These are phyloP conservation scores for Nemania bipapillata DNA, from an alignment of 2,329 filamentous ascomycete species.

Conservation along the genomic window DNA sequence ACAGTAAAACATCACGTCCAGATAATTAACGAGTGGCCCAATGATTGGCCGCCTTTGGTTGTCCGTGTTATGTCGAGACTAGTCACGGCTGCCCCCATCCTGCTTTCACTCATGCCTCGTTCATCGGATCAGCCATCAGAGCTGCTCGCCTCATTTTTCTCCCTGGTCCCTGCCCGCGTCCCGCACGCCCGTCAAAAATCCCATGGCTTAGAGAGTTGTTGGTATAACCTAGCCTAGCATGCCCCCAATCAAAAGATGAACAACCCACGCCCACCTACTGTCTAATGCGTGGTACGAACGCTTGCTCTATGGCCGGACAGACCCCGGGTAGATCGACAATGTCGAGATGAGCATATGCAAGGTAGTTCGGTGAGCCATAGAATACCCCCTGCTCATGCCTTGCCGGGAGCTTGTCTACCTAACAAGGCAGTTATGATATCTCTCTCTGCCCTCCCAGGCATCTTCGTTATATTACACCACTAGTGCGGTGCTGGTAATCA, in stretches of 20 bases:
- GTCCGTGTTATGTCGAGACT: background rate
- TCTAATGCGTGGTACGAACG: background rate
- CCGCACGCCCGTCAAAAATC: background rate
- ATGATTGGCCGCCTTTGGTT: background rate
- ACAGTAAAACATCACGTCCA: background rate
- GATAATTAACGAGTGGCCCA: background rate
- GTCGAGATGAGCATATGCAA: background rate
- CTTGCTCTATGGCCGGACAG: background rate
- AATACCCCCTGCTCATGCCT: background rate
- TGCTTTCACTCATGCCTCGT: background rate
- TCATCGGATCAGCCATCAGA: background rate
- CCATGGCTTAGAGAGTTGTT: background rate
- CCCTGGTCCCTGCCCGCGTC: background rate
- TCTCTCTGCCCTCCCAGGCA: background rate
- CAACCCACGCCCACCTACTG: background rate
- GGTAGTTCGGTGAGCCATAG: background rate
- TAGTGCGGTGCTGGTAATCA: slow-evolving; percentile 11
- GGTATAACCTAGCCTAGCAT: background rate
- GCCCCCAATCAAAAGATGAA: too few species aligned
- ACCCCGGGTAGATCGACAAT: background rate
- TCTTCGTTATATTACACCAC: background rate
- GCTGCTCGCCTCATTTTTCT: slow-evolving; percentile 2
- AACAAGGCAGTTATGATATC: slow-evolving; percentile 1
- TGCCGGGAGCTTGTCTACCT: slow-evolving; percentile 4
- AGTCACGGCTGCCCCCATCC: background rate